Evolutionary conservation across 2,329 filamentous ascomycete species (phyloP).

Genomic region (Leptographium procerum): DNA sequence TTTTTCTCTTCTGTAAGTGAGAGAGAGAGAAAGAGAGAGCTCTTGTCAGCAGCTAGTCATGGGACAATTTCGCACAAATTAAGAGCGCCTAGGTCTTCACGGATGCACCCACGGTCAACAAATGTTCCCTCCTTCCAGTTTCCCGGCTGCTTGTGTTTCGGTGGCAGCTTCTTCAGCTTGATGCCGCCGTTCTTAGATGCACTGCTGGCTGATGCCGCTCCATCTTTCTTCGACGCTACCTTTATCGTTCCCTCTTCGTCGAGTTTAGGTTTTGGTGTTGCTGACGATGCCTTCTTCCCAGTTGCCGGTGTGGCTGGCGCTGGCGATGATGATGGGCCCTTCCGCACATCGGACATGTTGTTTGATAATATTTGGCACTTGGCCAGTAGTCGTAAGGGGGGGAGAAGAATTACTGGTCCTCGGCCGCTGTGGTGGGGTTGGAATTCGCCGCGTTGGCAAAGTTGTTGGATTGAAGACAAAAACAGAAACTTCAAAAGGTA

Average conservation of each 20-base stretch:
- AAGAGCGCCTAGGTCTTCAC: neutral
- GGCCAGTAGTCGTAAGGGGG: neutral
- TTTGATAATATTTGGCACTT: neutral
- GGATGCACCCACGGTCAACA: slow-evolving; percentile 40
- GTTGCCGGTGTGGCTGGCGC: slow-evolving; percentile 7
- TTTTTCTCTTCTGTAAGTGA: slow-evolving; percentile 41
- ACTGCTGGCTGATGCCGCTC: slow-evolving; percentile 12
- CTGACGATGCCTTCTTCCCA: slow-evolving; percentile 5
- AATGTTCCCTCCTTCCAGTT: slow-evolving; percentile 62
- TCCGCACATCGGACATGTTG: slow-evolving; percentile 20
- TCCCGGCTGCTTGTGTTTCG: slow-evolving; percentile 54
- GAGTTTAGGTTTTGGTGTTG: slow-evolving; percentile 25
- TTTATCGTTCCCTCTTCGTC: slow-evolving; percentile 52
- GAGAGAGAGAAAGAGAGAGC: neutral
- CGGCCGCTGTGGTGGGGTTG: neutral
- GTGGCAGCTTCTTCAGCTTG: slow-evolving; percentile 51
- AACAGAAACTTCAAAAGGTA: neutral
- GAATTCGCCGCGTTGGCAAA: neutral
- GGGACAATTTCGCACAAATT: neutral
- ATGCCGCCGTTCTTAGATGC: slow-evolving; percentile 32
- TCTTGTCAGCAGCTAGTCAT: neutral
- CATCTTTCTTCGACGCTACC: slow-evolving; percentile 45
- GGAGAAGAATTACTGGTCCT: neutral
- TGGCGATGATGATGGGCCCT: slow-evolving; percentile 17
- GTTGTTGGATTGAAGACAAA: neutral